phyloP scores from a whole-genome alignment of 805 yeast genomes.

The Zygosaccharomyces siamensis region DNA sequence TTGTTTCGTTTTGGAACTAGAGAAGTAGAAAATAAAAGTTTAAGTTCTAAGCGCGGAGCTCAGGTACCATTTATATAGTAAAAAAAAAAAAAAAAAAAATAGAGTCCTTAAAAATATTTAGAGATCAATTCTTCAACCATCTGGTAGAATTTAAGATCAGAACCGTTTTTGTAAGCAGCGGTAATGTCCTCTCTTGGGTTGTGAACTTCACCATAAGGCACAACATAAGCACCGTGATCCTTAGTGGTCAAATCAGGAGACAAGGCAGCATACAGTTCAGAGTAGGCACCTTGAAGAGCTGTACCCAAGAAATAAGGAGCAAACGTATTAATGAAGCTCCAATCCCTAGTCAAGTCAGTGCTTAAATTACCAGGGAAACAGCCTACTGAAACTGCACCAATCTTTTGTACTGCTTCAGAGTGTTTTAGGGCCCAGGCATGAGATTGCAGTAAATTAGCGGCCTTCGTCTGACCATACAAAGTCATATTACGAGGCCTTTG shows the following conservation, averaged over 20 bases:
- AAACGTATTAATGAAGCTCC: conserved; percentile 14
- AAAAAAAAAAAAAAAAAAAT: not conserved
- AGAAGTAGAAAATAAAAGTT: not conserved
- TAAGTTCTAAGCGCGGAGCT: not conserved
- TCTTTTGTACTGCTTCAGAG: conserved; percentile 20
- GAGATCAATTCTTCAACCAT: conserved; percentile 19
- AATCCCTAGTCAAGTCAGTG: conserved; percentile 33
- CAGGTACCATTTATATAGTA: not conserved
- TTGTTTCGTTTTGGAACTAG: not conserved
- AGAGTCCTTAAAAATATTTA: conserved; percentile 4
- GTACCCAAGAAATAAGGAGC: conserved; percentile 16
- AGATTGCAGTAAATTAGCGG: conserved; percentile 35
- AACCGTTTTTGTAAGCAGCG: conserved; percentile 26
- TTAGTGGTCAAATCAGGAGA: conserved; percentile 31
- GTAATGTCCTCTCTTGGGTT: conserved; percentile 29
- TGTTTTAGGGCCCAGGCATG: conserved; percentile 34
- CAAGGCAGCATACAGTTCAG: conserved; percentile 38
- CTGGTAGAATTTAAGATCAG: conserved; percentile 30
- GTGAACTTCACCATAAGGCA: conserved; percentile 35
- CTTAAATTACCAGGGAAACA: conserved; percentile 37
- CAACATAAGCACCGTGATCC: conserved; percentile 34
- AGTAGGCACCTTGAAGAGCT: conserved; percentile 36
- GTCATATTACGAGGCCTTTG: conserved; percentile 18
- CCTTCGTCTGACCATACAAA: conserved; percentile 40
- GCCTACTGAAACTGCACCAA: conserved; percentile 33